Evolutionary conservation across 2,329 filamentous ascomycete species (phyloP), one percentile per base, ranked within the genome.

Genomic region (Alternaria postmessia): DNA sequence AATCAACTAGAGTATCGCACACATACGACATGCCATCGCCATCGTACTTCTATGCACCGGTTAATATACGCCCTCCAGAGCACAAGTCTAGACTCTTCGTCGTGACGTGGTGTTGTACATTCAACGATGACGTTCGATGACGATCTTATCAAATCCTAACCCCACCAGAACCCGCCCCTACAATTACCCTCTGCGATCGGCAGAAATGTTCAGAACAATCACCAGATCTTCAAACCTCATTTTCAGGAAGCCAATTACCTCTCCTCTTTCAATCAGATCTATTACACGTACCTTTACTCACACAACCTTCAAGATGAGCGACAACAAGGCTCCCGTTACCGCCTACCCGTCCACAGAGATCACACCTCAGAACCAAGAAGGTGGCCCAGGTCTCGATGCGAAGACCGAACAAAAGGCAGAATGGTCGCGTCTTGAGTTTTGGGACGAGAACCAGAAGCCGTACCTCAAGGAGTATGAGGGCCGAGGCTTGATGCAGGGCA

Each of bases 401-500:
- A 59, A 57, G 34, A 66, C 54, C 3, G 61, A 67, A 1, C 64
- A 64, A 30, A 63, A 67, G 24, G 66, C 66, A 41, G 60, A 68
- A 34, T 68, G 66, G 66, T 61, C 66, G 11, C 66, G 62, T 20
- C 64, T 68, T 7, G 66, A 68, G 24, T 68, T 67, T 24, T 68
- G 66, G 66, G 66, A 68, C 12, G 66, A 68, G 18, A 61, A 68
- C 43, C 48, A 60, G 48, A 68, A 68, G 49, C 65, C 64, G 4
- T 69, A 69, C 30, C 57, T 69, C 7, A 69, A 69, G 34, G 67
- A 69, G 26, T 71, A 70, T 41, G 64, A 69, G 43, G 64, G 66
- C 7, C 64, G 66, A 20, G 64, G 62, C 14, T 42, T 67, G 22
- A 42, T 70, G 16, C 65, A 77, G 51, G 72, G 70, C 59, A 78